Percentiles rank a stretch among this genome's conserved stretches.
Conservation (phyloP, 805 yeast genomes). For the Myxozyma geophila region DNA sequence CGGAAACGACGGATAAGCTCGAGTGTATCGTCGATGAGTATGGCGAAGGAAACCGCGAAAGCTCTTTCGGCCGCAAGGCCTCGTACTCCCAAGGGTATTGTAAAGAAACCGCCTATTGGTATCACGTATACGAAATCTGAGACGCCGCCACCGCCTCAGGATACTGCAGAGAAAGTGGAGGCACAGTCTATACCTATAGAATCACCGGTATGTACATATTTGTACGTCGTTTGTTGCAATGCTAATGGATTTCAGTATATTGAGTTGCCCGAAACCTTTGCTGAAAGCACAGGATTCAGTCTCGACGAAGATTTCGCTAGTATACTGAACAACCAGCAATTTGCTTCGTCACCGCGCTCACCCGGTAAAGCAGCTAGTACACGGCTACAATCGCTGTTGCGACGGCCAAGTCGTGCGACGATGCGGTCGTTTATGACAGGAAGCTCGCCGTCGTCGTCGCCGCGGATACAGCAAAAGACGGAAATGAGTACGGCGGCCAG, state of each 20-base stretch:
- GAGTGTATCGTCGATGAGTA: conserved; percentile 1
- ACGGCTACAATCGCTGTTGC: conserved; percentile 21
- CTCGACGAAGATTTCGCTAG: conserved; percentile 39
- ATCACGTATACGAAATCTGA: neutral
- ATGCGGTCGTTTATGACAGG: conserved; percentile 18
- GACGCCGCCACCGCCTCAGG: neutral
- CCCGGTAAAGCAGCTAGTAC: conserved; percentile 22
- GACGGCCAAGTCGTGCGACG: conserved; percentile 25
- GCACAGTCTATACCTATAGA: neutral
- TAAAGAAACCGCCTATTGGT: neutral
- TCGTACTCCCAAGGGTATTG: conserved; percentile 1
- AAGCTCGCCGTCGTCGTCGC: conserved; percentile 16
- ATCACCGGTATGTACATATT: conserved; percentile 12
- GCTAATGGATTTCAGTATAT: conserved; percentile 4
- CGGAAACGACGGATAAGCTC: neutral
- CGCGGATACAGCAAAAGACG: conserved; percentile 3
- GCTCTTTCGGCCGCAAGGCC: neutral
- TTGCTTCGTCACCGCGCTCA: conserved; percentile 20
- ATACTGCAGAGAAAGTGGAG: neutral
- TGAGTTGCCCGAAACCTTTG: conserved; percentile 10
- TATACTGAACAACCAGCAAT: conserved; percentile 23
- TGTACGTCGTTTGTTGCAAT: neutral
- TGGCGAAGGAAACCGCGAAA: neutral
- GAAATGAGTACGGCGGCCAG: neutral
- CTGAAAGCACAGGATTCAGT: conserved; percentile 24